Evolutionary conservation across 352 stramenopile species (phyloP), one percentile per base, ranked within the genome.

Genomic region (Phytophthora agathidicida): DNA sequence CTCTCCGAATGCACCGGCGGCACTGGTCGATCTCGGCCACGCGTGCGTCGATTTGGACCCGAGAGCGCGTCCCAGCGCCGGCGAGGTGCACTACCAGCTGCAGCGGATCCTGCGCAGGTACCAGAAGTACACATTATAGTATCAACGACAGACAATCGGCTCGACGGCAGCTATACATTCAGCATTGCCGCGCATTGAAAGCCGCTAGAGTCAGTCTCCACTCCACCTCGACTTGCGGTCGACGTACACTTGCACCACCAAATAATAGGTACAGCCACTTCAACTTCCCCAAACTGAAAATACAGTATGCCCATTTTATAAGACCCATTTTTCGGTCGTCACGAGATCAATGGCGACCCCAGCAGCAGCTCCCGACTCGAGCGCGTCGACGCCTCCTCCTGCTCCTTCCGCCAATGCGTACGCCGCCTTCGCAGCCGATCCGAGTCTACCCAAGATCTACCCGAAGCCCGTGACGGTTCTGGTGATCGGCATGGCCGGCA

Each of bases 401-500:
- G 26, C 56, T 20, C 53, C 69, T 22, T 7, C 26, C 5, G 14
- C 44, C 37, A 28, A 60, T 48, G 33, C 28, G 20, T 66, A 72
- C 30, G 55, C 63, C 10, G 23, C 38, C 2, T 45, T 50, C 0
- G 64, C 64, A 9, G 41, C 53, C 7, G 68, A 77, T 23, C 45
- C 68, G 41, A 69, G 36, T 27, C 31, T 73, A 13, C 80, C 80
- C 19, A 81, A 72, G 42, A 72, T 91, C 38, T 86, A 84, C 53
- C 68, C 77, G 0, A 86, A 89, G 64, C 85, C 83, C 17, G 78
- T 89, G 60, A 90, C 83, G 4, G 75, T 94, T 42, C 65, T 93
- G 11, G 80, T 99, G 6, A 97, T 99, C 28, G 97, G 97, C 33
- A 99, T 99, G 97, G 97, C 97, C 19, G 96, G 97, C 14, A 97